Percentiles rank a stretch among this genome's conserved stretches.
These are phyloP conservation scores for Hibiscus trionum DNA, from an alignment of 345 rosid species.

Conservation along the genomic window DNA sequence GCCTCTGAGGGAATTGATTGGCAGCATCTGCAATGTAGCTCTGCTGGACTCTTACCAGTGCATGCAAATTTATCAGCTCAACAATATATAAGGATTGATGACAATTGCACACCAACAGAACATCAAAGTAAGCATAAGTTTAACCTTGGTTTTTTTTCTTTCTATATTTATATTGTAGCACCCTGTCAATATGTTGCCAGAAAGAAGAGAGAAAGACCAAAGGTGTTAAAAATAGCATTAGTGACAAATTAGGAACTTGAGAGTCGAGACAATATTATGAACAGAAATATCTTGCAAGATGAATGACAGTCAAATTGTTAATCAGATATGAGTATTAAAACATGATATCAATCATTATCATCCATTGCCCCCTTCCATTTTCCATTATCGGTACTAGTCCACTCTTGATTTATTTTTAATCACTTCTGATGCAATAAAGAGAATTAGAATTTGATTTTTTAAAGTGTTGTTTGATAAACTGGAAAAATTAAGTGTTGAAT, in stretches of 20 bases:
- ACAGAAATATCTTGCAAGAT: background rate
- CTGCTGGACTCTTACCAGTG: background rate
- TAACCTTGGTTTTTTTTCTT: background rate
- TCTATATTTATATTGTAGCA: background rate
- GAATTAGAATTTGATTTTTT: background rate
- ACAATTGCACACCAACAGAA: conserved; percentile 1
- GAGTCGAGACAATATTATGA: background rate
- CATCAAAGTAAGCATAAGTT: conserved; percentile 23
- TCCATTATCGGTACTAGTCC: background rate
- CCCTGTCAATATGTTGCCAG: background rate
- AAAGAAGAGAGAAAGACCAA: background rate
- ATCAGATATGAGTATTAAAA: background rate
- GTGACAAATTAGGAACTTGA: background rate
- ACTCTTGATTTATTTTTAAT: background rate
- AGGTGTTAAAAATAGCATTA: background rate
- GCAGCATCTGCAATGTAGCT: background rate
- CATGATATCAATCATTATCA: background rate
- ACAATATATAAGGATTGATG: conserved; percentile 5
- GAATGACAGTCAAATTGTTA: background rate
- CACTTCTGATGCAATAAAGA: background rate
- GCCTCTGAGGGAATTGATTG: background rate
- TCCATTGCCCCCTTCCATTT: background rate
- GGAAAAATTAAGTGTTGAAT: no score
- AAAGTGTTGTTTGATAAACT: no score
- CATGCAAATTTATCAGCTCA: background rate